A percentile compares a stretch with the other conserved stretches of the same genome.
Evolutionary conservation across 148 eudicot species (phyloP).

Genomic region (Persicaria maculosa): DNA sequence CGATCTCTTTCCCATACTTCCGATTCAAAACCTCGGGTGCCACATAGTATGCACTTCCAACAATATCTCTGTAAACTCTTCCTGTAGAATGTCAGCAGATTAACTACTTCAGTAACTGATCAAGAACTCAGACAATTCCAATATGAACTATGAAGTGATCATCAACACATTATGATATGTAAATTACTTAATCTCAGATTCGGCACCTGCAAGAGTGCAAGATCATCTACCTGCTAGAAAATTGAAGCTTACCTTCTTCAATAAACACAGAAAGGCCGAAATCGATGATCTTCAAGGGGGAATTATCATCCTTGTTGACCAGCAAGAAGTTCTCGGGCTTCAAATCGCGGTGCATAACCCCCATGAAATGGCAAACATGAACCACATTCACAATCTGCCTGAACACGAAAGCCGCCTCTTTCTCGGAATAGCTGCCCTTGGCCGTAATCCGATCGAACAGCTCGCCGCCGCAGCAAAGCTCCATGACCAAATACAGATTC

Average conservation of each 20-base stretch:
- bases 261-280: slow-evolving; percentile 90
- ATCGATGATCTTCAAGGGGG: slow-evolving; percentile 75
- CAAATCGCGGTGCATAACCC: slow-evolving; percentile 91
- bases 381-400: slow-evolving; percentile 88
- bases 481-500: slow-evolving; percentile 67
- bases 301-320: slow-evolving; percentile 33
- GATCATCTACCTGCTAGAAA: too few relatives aligned
- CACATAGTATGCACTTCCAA: slow-evolving; percentile 85
- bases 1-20: slow-evolving; percentile 76
- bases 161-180: too few relatives aligned
- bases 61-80: slow-evolving; percentile 45
- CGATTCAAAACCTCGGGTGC: slow-evolving; percentile 77
- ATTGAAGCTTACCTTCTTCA: slow-evolving; percentile 45
- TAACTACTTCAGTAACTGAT: neutral
- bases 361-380: slow-evolving; percentile 93
- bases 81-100: slow-evolving; percentile 30
- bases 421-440: slow-evolving; percentile 61
- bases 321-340: slow-evolving; percentile 95
- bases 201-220: too few relatives aligned
- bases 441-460: slow-evolving; percentile 66
- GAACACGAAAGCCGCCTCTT: slow-evolving; percentile 68
- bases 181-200: too few relatives aligned
- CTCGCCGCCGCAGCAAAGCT: slow-evolving; percentile 79
- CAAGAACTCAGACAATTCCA: neutral
- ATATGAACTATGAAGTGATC: neutral